These are phyloP conservation scores for Verbena officinalis DNA, from an alignment of 257 asterid species.

Conservation along the genomic window DNA sequence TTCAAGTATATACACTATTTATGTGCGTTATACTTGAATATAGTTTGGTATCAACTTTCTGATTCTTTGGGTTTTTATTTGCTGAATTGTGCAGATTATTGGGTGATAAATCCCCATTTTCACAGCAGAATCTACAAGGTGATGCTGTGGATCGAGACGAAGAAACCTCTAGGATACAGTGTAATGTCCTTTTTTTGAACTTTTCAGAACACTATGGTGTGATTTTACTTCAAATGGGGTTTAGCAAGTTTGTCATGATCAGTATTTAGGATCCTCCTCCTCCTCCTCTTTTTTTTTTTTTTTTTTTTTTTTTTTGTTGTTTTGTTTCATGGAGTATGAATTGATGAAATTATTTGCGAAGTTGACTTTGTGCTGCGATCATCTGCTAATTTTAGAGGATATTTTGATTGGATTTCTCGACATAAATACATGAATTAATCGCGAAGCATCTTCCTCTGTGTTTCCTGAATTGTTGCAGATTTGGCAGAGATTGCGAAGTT, in stretches of 20 bases:
- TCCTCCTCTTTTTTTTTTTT: neutral
- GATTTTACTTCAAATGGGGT: constrained; percentile 2
- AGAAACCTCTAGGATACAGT: constrained; percentile 96
- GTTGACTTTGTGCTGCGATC: constrained; percentile 18
- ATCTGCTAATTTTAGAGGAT: constrained; percentile 18
- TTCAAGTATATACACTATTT: constrained; percentile 56
- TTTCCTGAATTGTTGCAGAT: constrained; percentile 55
- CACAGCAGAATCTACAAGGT: constrained; percentile 94
- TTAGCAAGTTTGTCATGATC: neutral
- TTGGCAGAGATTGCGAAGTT: constrained; percentile 97
- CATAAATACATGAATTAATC: neutral
- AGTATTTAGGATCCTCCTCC: neutral
- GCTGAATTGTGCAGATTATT: constrained; percentile 58
- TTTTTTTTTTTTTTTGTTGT: no score
- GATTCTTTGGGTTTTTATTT: neutral
- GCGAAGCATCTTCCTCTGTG: neutral
- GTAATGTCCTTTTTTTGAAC: constrained; percentile 34
- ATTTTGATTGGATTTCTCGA: constrained; percentile 10
- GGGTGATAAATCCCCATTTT: constrained; percentile 94
- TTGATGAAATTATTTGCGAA: neutral
- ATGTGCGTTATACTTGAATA: constrained; percentile 1
- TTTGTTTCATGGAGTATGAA: neutral
- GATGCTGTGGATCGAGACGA: constrained; percentile 94
- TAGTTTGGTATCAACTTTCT: neutral
- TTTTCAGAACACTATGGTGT: constrained; percentile 2